Conservation (phyloP, 371 early-diverging fungal species). For the Mortierella sp. region DNA sequence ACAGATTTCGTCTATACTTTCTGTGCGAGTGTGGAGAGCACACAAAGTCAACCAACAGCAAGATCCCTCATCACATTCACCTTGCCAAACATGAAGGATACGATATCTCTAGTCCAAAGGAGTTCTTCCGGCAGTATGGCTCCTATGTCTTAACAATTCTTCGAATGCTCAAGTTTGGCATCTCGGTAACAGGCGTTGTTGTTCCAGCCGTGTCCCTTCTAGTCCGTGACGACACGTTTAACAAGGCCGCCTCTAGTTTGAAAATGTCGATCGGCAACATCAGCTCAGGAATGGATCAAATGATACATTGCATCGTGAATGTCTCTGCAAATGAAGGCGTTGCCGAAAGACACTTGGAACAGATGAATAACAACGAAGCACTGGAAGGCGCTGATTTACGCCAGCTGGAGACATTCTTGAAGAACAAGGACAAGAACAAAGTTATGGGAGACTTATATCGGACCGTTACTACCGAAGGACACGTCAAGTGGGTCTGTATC, state of each 20-base stretch:
- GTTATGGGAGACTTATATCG: constrained; percentile 20
- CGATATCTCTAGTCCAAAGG: background rate
- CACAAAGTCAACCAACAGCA: too few relatives aligned
- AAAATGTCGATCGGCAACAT: background rate
- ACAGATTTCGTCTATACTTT: too few relatives aligned
- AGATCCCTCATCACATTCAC: too few relatives aligned
- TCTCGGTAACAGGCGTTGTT: constrained; percentile 7
- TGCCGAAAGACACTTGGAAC: background rate
- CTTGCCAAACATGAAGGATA: constrained; percentile 7
- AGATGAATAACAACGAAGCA: background rate
- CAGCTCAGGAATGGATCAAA: background rate
- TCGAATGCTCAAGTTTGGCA: constrained; percentile 12
- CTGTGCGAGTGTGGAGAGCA: too few relatives aligned
- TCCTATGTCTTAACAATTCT: constrained; percentile 13
- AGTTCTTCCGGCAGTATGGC: constrained; percentile 17
- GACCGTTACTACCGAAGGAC: constrained; percentile 8
- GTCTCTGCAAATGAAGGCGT: too few relatives aligned
- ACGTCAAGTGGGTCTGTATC: constrained; percentile 29
- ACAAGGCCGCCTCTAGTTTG: too few relatives aligned
- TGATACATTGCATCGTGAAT: too few relatives aligned
- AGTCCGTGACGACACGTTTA: background rate
- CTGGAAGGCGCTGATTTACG: constrained; percentile 8
- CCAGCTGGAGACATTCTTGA: constrained; percentile 9
- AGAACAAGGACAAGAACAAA: background rate
- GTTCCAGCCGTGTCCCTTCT: constrained; percentile 6